phyloP scores from a whole-genome alignment of 1,284 basidiomycete genomes.

The Austroboletus sp. region DNA sequence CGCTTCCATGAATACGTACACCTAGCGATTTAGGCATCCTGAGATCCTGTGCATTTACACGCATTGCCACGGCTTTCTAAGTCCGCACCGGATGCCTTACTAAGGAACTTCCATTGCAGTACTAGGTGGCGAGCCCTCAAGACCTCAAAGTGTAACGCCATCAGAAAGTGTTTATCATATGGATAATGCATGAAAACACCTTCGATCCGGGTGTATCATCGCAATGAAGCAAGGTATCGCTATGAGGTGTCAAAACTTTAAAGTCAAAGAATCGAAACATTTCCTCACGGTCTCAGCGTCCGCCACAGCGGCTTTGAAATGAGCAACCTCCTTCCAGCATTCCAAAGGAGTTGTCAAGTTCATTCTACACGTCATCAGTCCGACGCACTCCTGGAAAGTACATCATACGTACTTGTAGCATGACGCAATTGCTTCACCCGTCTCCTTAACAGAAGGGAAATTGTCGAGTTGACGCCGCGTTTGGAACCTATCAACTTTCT shows the following conservation, averaged over 20 bases:
- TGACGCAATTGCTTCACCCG: slow-evolving; percentile 53
- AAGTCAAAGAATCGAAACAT: slow-evolving; percentile 4
- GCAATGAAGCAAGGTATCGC: slow-evolving; percentile 27
- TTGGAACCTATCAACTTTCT: slow-evolving; percentile 69
- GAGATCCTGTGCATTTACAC: neutral
- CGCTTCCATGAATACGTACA: neutral
- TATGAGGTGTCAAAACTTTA: slow-evolving; percentile 14
- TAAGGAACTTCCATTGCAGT: neutral
- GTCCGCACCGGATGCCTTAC: neutral
- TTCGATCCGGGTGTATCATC: slow-evolving; percentile 12
- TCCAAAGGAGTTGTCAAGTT: slow-evolving; percentile 58
- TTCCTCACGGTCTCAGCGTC: slow-evolving; percentile 54
- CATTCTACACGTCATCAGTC: slow-evolving; percentile 38
- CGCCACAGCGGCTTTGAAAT: slow-evolving; percentile 66
- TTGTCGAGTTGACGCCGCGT: slow-evolving; percentile 49
- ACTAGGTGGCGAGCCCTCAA: too few species aligned
- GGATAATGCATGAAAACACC: too few species aligned
- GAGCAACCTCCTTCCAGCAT: slow-evolving; percentile 70
- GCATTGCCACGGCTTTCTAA: slow-evolving; percentile 1
- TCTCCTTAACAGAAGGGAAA: slow-evolving; percentile 51
- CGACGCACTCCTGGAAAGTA: neutral
- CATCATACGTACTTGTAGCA: slow-evolving; percentile 59
- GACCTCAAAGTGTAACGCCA: neutral
- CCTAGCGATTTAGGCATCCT: neutral
- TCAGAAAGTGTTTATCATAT: slow-evolving; percentile 1